Evolutionary conservation across 1,284 basidiomycete species (phyloP), one percentile per base, ranked within the genome.

Genomic region (Leccinum subspadiceum): DNA sequence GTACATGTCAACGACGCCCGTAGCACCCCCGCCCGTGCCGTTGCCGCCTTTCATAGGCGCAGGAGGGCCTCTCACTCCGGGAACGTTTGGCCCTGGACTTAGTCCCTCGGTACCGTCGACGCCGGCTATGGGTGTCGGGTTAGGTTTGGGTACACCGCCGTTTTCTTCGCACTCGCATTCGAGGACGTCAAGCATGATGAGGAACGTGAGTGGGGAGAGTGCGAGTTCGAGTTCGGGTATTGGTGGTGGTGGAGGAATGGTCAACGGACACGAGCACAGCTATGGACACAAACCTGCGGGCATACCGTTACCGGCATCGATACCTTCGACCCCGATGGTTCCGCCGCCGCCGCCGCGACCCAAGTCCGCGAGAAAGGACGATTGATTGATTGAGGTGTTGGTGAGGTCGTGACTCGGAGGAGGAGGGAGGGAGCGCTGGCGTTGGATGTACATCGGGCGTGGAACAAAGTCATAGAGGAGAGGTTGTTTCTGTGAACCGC

Each of bases 321-420:
- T 54, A n/a, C 57, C 71, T 7, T 50, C 60, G 29, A 59, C 66
- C 12, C 62, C 66, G 37, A 60, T 62, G 59, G 56, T 59, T 1
- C 59, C 58, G 10, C 63, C 62, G 5, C 70, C 62, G 39, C 62
- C 61, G 13, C 49, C 73, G 24, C 68, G 73, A 33, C 73, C 74
- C 44, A 69, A 60, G 61, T 66, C 64, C 56, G 60, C 60, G 46
- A 80, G 76, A 70, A 82, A 82, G 73, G 79, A 77, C 61, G 80
- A 82, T 70, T 81, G 66, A 26, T 26, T 26, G 26, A 26, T 41
- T 9, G 39, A 41, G 39, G 44, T 7, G 12, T 22, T 12, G 12
- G 12, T 10, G 44, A 46, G 44, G 44, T 12, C 12, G 44, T 20
- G 44, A 46, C 44, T 46, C 9, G n/a, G 41, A 17, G 44, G 41